Base-by-base conservation (phyloP, 768 basidiomycete genomes). In the Leccinum fibrillosum region DNA sequence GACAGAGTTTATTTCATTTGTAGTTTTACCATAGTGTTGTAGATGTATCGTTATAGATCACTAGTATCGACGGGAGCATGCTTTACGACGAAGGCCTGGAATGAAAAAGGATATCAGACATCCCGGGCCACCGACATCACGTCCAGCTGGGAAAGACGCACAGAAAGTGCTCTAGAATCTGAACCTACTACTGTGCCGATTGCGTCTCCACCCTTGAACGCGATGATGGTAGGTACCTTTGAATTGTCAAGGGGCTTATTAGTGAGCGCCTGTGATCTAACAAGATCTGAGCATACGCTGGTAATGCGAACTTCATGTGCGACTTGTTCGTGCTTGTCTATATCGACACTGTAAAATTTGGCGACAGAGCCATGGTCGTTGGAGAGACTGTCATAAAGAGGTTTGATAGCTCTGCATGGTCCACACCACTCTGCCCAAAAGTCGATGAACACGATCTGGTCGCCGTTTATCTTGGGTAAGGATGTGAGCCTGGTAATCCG, bases 301-400 rank as follows among this genome's bases (percentile, higher is more conserved):
- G 39, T 59, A 11, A 58, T 9, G 39, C 55, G 34, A 35, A 62
- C 55, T 11, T 62, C 61, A 4, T 62, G 52, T 6, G 17, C 2
- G 10, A 57, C n/a, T 19, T 58, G n/a, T 1, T 60, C 62, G 3
- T 54, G 32, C 4, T 73, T 75, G 63, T 89, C 88, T 19, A 57
- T 30, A 21, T 61, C 49, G 34, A 59, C 8, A 4, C 50, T 54
- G 42, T 62, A 62, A 10, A 50, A 61, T 3, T 35, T 35, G 26
- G 60, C 48, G 13, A 44, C 39, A 4, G 39, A 32, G 9, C 12
- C 48, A 28, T 62, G 48, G 37, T 56, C 60, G 42, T 37, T 15
- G 26, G 60, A 44, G 6, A 62, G 34, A 13, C 13, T 5, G 7
- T 62, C 42, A 15, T 56, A 60, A 12, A 37, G 6, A 7, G 59